A percentile compares a stretch with the other conserved stretches of the same genome.
phyloP scores from a whole-genome alignment of 2,329 filamentous ascomycete species.

The Drechslerella dactyloides region DNA sequence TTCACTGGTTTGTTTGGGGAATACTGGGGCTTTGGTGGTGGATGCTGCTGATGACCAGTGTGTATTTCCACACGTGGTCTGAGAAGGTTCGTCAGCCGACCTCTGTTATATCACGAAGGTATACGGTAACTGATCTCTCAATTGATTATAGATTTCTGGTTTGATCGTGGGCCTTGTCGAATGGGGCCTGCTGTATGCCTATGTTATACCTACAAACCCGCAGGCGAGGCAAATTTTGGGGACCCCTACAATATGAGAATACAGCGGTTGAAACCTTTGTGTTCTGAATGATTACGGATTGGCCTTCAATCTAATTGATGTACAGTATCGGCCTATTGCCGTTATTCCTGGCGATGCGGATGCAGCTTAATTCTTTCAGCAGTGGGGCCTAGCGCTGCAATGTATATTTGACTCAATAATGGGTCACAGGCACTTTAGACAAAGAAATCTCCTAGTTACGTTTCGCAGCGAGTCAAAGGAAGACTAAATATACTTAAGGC shows the following conservation, averaged over 20 bases:
- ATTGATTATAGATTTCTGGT: slow-evolving; percentile 52
- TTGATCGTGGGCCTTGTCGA: slow-evolving; percentile 52
- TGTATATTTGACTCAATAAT: slow-evolving; percentile 2
- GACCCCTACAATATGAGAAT: slow-evolving; percentile 32
- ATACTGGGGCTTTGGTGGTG: slow-evolving; percentile 79
- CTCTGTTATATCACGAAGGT: background rate
- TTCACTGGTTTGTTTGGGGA: slow-evolving; percentile 61
- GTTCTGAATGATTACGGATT: too few relatives aligned
- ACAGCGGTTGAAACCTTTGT: background rate
- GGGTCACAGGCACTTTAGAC: background rate
- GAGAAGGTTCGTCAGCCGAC: slow-evolving; percentile 80
- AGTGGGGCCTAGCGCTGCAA: background rate
- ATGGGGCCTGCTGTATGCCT: slow-evolving; percentile 53
- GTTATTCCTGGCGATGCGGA: too few relatives aligned
- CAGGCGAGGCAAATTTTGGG: slow-evolving; percentile 38
- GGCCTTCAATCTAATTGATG: too few relatives aligned
- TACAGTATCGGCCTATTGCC: too few relatives aligned
- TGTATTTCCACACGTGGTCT: slow-evolving; percentile 98
- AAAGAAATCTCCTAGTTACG: background rate
- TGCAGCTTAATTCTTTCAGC: background rate
- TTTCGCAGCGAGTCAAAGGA: background rate
- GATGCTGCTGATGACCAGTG: slow-evolving; percentile 98
- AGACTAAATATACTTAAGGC: too few relatives aligned
- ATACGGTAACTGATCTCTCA: background rate
- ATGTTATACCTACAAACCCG: slow-evolving; percentile 39